phyloP scores from a whole-genome alignment of 108 stramenopile species.

The Skeletonema potamos region DNA sequence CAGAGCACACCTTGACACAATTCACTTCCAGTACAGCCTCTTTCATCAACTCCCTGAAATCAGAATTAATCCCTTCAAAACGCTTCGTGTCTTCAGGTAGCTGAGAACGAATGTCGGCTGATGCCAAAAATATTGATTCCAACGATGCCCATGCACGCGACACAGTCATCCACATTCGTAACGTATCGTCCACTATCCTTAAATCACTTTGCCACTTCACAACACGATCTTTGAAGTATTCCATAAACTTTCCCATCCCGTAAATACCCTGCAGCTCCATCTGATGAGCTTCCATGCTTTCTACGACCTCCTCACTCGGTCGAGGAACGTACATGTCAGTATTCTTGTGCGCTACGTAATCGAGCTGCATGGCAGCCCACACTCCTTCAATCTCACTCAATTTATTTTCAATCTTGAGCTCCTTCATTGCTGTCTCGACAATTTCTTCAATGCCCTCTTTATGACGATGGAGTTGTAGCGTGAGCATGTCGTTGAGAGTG shows the following conservation, averaged over 20 bases:
- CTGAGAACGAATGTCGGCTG: constrained; percentile 87
- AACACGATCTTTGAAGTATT: constrained; percentile 85
- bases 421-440: constrained; percentile 87
- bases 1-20: constrained; percentile 75
- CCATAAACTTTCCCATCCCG: constrained; percentile 92
- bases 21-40: constrained; percentile 77
- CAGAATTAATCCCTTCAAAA: constrained; percentile 87
- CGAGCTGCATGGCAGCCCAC: constrained; percentile 74
- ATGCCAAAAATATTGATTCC: constrained; percentile 87
- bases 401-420: constrained; percentile 90
- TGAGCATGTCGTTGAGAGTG: constrained; percentile 71
- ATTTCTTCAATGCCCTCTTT: constrained; percentile 81
- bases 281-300: constrained; percentile 84
- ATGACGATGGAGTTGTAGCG: constrained; percentile 74
- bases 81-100: constrained; percentile 92
- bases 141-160: constrained; percentile 81
- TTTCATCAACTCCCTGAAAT: constrained; percentile 91
- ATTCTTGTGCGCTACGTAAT: constrained; percentile 82
- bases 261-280: constrained; percentile 91
- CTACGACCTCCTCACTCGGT: constrained; percentile 84
- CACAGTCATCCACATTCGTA: constrained; percentile 77
- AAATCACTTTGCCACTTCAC: constrained; percentile 79
- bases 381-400: constrained; percentile 72
- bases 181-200: constrained; percentile 78
- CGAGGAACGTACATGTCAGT: constrained; percentile 79